Base-by-base conservation (phyloP, 208 protist species). In the Vickermania spadyakhi region DNA sequence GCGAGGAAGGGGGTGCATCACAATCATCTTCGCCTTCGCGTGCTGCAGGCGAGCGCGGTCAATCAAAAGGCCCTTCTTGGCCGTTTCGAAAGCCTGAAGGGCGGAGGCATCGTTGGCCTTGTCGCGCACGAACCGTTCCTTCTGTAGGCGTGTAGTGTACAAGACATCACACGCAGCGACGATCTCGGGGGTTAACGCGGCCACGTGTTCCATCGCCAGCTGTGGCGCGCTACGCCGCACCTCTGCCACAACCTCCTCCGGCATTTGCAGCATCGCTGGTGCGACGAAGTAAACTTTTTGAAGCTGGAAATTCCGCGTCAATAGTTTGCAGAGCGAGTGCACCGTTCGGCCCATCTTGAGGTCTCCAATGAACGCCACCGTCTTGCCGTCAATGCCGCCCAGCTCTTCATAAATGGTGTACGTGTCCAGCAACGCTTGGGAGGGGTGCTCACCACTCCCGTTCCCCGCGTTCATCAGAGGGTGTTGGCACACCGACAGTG, bases 1-100 rank as follows among this genome's bases (percentile, higher is more conserved):
- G 51, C 98, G 86, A 14, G 98, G 98, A 26, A 99, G 86, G 30
- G 98, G 98, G 74, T 99, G 98, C 96, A 99, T 97, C 31, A 99
- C 88, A 68, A 98, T 96, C 86, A 96, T 96, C 61, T 82, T 81
- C 61, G 78, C 62, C 80, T 96, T 96, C 2, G 89, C 81, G 29
- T 79, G 27, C 29, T 58, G 58, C 2, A 97, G 74, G 3, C 75
- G 77, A 11, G 71, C 76, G 49, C 78, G 65, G 55, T 93, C 83
- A 41, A 97, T 84, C 21, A 66, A 57, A 53, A 95, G 80, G 14
- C 75, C 66, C 2, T 74, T 63, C 66, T 94, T 94, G 30, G 96
- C 84, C 4, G 49, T 29, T 49, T 92, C 83, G 70, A 98, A 99
- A 28, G 93, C 81, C 7, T 75, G 75, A 51, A 93, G 28, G 0